Conservation (phyloP, 495 filamentous ascomycete genomes). For the Hypoxylon rickii region DNA sequence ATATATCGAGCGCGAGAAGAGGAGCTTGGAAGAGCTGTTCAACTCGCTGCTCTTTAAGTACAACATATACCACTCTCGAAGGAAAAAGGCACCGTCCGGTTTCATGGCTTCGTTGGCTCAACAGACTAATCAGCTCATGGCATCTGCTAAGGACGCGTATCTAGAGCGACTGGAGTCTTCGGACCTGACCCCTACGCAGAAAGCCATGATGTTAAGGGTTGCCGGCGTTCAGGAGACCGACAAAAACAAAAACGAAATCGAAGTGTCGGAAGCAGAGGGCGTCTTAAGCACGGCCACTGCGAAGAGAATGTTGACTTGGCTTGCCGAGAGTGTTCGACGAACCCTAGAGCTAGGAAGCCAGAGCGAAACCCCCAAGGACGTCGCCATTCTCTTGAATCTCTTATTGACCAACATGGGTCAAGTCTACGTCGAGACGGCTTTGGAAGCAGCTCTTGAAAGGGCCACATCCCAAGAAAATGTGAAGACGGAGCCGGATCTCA, state of each 20-base stretch:
- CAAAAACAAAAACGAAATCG: conserved; percentile 72
- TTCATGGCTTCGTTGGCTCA: conserved; percentile 91
- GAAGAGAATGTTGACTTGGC: conserved; percentile 97
- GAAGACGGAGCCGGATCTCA: conserved; percentile 86
- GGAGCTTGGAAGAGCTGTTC: conserved; percentile 88
- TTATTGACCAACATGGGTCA: conserved; percentile 89
- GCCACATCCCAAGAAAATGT: conserved; percentile 73
- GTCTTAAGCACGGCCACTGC: conserved; percentile 78
- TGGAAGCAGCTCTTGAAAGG: conserved; percentile 81
- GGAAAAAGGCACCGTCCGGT: conserved; percentile 80
- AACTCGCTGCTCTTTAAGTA: conserved; percentile 94
- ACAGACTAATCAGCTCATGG: conserved; percentile 78
- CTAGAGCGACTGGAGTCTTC: conserved; percentile 82
- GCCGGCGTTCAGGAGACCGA: conserved; percentile 68
- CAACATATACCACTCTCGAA: conserved; percentile 83
- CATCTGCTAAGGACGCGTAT: conserved; percentile 82
- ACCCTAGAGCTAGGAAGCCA: conserved; percentile 84
- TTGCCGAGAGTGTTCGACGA: conserved; percentile 93
- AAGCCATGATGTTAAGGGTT: conserved; percentile 81
- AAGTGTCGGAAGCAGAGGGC: conserved; percentile 88
- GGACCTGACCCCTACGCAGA: conserved; percentile 81
- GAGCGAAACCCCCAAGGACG: conserved; percentile 92
- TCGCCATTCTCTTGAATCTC: conserved; percentile 81
- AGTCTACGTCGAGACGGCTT: conserved; percentile 89
- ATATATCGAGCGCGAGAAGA: conserved; percentile 93